phyloP scores from a whole-genome alignment of 2,329 filamentous ascomycete genomes.

The Cercospora sesami region DNA sequence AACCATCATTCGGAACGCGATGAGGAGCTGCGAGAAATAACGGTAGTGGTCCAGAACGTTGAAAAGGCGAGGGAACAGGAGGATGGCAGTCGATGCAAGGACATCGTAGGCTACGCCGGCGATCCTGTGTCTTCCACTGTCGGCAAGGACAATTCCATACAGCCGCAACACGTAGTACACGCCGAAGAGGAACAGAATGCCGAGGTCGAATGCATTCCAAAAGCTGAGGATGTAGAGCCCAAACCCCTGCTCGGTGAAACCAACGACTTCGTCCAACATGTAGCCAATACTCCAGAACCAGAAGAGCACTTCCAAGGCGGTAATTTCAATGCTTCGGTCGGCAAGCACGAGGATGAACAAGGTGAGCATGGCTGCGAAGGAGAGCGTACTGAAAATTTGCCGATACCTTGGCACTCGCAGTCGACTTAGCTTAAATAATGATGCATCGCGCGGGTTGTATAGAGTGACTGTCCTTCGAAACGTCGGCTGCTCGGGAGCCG shows the following conservation, averaged over 20 bases:
- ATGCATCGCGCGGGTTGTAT: constrained; percentile 88
- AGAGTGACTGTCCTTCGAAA: constrained; percentile 75
- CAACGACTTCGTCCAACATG: constrained; percentile 93
- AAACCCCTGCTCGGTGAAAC: constrained; percentile 95
- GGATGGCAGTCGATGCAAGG: constrained; percentile 84
- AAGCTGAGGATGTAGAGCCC: constrained; percentile 96
- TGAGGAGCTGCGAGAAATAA: constrained; percentile 92
- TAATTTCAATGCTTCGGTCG: constrained; percentile 75
- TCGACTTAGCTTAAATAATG: constrained; percentile 85
- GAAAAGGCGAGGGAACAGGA: constrained; percentile 87
- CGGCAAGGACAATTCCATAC: constrained; percentile 81
- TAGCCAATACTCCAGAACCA: constrained; percentile 98
- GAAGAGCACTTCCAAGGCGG: constrained; percentile 80
- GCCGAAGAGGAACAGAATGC: constrained; percentile 80
- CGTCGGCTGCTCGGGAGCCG: constrained; percentile 34
- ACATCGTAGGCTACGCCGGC: constrained; percentile 90
- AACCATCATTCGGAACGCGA: constrained; percentile 92
- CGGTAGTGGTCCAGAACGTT: constrained; percentile 91
- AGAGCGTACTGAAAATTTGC: constrained; percentile 84
- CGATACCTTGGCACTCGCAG: constrained; percentile 88
- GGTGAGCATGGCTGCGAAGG: constrained; percentile 78
- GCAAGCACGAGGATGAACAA: constrained; percentile 81
- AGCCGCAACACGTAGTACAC: constrained; percentile 87
- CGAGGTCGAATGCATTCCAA: constrained; percentile 94
- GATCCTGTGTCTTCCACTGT: constrained; percentile 65